phyloP scores from a whole-genome alignment of 345 rosid species.

The Alliaria petiolata region DNA sequence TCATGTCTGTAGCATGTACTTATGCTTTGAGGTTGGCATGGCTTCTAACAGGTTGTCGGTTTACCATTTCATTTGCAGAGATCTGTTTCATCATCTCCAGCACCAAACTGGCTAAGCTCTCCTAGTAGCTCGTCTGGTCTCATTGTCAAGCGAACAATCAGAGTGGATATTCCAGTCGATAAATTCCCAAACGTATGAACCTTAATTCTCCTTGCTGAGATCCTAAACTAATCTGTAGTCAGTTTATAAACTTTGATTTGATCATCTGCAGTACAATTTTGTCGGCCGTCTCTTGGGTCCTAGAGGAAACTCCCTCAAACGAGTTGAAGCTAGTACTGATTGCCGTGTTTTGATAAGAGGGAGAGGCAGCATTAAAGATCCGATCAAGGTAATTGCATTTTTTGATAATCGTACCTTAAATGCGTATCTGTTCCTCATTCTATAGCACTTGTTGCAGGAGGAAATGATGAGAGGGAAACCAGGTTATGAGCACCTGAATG shows the following conservation, averaged over 20 bases:
- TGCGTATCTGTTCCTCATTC: background rate
- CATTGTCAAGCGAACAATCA: slow-evolving; percentile 78
- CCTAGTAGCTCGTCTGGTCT: slow-evolving; percentile 84
- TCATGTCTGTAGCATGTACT: background rate
- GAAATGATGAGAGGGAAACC: slow-evolving; percentile 97
- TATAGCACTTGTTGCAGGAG: slow-evolving; percentile 47
- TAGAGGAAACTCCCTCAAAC: slow-evolving; percentile 95
- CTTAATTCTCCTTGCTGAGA: background rate
- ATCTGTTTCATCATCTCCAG: slow-evolving; percentile 54
- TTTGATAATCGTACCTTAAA: too few relatives aligned
- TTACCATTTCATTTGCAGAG: slow-evolving; percentile 53
- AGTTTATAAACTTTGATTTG: slow-evolving; percentile 1
- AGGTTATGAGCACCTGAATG: slow-evolving; percentile 96
- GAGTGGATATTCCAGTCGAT: slow-evolving; percentile 93
- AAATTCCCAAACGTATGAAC: slow-evolving; percentile 75
- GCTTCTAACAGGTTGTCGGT: slow-evolving; percentile 31
- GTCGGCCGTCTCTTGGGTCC: slow-evolving; percentile 99
- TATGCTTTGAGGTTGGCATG: slow-evolving; percentile 4
- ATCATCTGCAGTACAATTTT: slow-evolving; percentile 81
- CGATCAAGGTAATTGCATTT: slow-evolving; percentile 55
- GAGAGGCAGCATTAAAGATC: slow-evolving; percentile 95
- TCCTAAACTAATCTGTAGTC: background rate
- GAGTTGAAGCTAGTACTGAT: slow-evolving; percentile 94
- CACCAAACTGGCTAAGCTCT: slow-evolving; percentile 77
- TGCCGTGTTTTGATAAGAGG: slow-evolving; percentile 99